Conservation (phyloP, 768 basidiomycete species). For the Exidia glandulosa region DNA sequence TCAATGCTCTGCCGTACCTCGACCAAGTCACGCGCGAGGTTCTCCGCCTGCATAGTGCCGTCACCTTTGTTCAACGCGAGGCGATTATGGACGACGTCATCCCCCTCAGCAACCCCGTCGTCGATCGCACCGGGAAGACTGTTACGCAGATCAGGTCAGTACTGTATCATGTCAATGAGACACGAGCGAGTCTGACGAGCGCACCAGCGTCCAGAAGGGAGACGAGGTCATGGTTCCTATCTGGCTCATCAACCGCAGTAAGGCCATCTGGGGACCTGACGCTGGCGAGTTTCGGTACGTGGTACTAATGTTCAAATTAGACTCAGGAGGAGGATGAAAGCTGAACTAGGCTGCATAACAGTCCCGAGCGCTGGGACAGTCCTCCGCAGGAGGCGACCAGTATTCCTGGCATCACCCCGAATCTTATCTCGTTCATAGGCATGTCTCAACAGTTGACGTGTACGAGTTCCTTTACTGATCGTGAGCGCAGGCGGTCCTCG, state of each 20-base stretch:
- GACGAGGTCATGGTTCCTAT: conserved; percentile 52
- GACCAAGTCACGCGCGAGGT: conserved; percentile 2
- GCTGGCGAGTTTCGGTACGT: conserved; percentile 43
- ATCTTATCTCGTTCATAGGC: too few species aligned
- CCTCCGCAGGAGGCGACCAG: too few species aligned
- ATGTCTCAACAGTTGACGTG: too few species aligned
- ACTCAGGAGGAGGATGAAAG: too few species aligned
- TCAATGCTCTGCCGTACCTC: not conserved
- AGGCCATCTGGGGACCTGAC: conserved; percentile 52
- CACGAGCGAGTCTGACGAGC: not conserved
- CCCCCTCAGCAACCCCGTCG: conserved; percentile 15
- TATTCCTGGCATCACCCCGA: too few species aligned
- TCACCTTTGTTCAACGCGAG: not conserved
- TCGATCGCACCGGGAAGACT: conserved; percentile 11
- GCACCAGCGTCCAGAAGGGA: conserved; percentile 30
- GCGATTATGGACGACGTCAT: not conserved
- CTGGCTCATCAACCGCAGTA: conserved; percentile 45
- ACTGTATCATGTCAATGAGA: not conserved
- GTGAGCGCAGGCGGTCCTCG: conserved; percentile 8
- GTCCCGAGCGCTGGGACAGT: too few species aligned
- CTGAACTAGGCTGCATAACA: too few species aligned
- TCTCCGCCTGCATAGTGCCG: not conserved
- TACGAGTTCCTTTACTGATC: too few species aligned
- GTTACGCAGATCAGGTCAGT: conserved; percentile 10
- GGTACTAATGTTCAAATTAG: not conserved